Conservation (phyloP, 2,329 filamentous ascomycete genomes). For the Sphaerulina vaccinii region DNA sequence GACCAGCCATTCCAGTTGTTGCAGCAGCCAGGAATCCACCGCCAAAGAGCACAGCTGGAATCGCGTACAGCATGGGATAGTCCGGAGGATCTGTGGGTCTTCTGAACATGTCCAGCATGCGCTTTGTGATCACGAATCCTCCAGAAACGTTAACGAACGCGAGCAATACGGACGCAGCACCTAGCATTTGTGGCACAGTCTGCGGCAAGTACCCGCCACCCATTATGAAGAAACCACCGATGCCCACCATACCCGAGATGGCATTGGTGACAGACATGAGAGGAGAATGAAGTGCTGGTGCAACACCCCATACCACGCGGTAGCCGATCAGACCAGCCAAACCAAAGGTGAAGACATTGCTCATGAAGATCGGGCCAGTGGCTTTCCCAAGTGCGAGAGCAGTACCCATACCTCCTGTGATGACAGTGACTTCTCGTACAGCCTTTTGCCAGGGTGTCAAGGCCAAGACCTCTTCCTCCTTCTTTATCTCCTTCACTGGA, state of each 20-base stretch:
- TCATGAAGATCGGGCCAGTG: conserved; percentile 82
- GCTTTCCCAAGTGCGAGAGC: conserved; percentile 75
- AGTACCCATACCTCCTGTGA: conserved; percentile 76
- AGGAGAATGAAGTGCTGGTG: conserved; percentile 79
- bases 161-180: conserved; percentile 75
- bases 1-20: conserved; percentile 75
- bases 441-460: conserved; percentile 81
- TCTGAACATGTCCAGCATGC: conserved; percentile 92
- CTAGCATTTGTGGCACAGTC: conserved; percentile 75
- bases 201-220: conserved; percentile 76
- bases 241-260: conserved; percentile 84
- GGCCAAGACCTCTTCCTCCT: conserved; percentile 59
- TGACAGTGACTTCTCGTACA: conserved; percentile 68
- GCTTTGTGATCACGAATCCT: conserved; percentile 86
- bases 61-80: conserved; percentile 81
- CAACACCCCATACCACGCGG: conserved; percentile 82
- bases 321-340: conserved; percentile 85
- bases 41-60: conserved; percentile 74
- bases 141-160: conserved; percentile 88
- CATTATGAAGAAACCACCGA: conserved; percentile 85
- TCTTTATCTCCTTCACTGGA: conserved; percentile 52
- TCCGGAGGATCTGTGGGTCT: conserved; percentile 82
- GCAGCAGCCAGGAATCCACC: conserved; percentile 79
- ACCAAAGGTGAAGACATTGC: conserved; percentile 80
- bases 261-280: conserved; percentile 93